Base-by-base conservation (phyloP, 345 rosid species). In the Durio zibethinus region DNA sequence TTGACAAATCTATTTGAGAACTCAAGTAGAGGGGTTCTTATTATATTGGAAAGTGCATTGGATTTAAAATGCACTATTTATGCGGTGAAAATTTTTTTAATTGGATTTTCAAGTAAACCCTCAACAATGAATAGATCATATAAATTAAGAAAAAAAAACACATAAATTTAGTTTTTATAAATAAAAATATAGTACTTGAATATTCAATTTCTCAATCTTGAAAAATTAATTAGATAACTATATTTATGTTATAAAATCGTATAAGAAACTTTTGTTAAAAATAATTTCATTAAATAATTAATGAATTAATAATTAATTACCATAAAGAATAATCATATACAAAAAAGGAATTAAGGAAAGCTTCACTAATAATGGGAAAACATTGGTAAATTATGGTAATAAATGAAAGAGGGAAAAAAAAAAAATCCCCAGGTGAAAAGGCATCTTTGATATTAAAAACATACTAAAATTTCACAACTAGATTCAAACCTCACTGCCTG, bases 341-440 rank as follows among this genome's bases (percentile, higher is more conserved):
- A 29, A 3, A 72, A 36, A 70, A 69, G 18, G 20, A 52, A 48
- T 72, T 23, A 35, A 80, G 50, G 79, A 62, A 60, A 65, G 60
- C 43, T 10, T 48, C 54, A 48, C 65, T 59, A 29, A n/a, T 43
- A 12, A 59, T 18, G 36, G 38, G 33, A 11, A 53, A 23, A 6
- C 29, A 67, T 42, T 20, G 33, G 61, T 42, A 53, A 76, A 71
- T 52, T 56, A 14, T 25, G 70, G 70, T 73, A 54, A 72, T 72
- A 43, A 65, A 65, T 36, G 63, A 43, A 66, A 48, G 14, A 48
- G 10, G 16, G 3, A 5, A 27, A 70, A 73, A 43, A 73, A 43
- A 21, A 67, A 67, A 74, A 81, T 69, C 60, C 56, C 78, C 82
- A 80, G 83, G 72, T 82, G 62, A 61, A 33, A 50, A 29, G 4